Conservation (phyloP, 192 early-diverging fungal species). For the Linnemannia zychae region DNA sequence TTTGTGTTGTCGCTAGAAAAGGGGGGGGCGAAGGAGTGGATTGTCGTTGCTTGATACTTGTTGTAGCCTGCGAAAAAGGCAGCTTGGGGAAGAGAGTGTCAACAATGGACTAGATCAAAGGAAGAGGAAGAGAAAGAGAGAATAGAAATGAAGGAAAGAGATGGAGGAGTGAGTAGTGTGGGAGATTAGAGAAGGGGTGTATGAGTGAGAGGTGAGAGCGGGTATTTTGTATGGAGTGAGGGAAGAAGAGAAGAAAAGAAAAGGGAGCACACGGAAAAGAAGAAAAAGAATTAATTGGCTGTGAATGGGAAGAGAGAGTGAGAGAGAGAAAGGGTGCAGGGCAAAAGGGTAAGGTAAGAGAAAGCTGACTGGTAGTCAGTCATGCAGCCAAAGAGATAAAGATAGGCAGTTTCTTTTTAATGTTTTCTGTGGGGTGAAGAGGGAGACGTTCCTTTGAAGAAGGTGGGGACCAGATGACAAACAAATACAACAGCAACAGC, state of each 20-base stretch:
- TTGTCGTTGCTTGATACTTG: too few relatives aligned
- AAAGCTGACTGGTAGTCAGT: too few relatives aligned
- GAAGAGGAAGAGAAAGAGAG: background rate
- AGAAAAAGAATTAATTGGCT: background rate
- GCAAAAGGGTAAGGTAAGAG: too few relatives aligned
- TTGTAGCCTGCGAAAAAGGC: too few relatives aligned
- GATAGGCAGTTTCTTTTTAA: background rate
- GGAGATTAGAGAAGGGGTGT: background rate
- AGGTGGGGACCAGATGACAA: constrained; percentile 1
- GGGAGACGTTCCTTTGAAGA: background rate
- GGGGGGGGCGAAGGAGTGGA: too few relatives aligned
- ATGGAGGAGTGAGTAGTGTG: background rate
- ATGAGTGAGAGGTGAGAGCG: background rate
- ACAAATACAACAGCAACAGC: background rate
- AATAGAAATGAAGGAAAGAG: background rate
- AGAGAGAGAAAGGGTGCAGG: background rate
- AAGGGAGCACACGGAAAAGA: background rate
- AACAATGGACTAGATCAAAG: too few relatives aligned
- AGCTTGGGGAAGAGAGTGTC: too few relatives aligned
- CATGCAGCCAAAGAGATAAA: too few relatives aligned
- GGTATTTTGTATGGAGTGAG: too few relatives aligned
- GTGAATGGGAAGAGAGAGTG: background rate
- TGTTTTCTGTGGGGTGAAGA: constrained; percentile 1
- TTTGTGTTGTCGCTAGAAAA: too few relatives aligned
- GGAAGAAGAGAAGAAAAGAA: background rate